Evolutionary conservation across 495 filamentous ascomycete species (phyloP).

Genomic region (Aspergillus leporis): DNA sequence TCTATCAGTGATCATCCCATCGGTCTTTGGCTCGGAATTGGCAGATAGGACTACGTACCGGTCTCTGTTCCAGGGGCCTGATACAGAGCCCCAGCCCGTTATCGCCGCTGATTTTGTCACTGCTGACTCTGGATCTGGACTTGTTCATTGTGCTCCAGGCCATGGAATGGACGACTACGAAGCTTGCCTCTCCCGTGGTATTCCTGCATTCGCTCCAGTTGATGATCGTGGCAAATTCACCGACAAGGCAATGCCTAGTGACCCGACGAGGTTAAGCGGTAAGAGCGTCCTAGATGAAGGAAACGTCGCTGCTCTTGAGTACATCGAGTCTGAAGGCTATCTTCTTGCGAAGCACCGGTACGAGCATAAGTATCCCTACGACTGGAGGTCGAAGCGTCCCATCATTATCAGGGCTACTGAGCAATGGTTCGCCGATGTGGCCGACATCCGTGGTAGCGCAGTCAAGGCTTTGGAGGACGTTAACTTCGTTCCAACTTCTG

Average conservation of each 20-base stretch:
- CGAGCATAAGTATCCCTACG: conserved; percentile 92
- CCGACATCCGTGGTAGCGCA: conserved; percentile 70
- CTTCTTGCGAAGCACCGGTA: conserved; percentile 69
- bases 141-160: conserved; percentile 92
- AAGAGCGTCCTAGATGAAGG: conserved; percentile 65
- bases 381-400: conserved; percentile 93
- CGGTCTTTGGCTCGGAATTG: conserved; percentile 66
- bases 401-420: conserved; percentile 89
- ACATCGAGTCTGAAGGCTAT: conserved; percentile 50
- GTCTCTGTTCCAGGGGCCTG: conserved; percentile 57
- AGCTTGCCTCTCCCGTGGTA: conserved; percentile 64
- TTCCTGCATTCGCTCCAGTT: conserved; percentile 75
- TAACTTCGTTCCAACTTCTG: conserved; percentile 72
- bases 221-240: conserved; percentile 81
- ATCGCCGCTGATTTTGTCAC: conserved; percentile 86
- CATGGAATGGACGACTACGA: conserved; percentile 97
- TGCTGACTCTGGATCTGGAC: conserved; percentile 79
- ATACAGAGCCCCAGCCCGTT: conserved; percentile 60
- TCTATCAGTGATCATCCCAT: conserved; percentile 51
- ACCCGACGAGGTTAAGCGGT: conserved; percentile 61
- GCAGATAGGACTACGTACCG: conserved; percentile 63
- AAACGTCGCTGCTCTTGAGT: conserved; percentile 64
- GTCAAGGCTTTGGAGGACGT: conserved; percentile 68
- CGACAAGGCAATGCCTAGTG: conserved; percentile 64
- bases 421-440: conserved; percentile 97